These are phyloP conservation scores for Gonapodya sp. DNA, from an alignment of 192 early-diverging fungal species.

Conservation along the genomic window DNA sequence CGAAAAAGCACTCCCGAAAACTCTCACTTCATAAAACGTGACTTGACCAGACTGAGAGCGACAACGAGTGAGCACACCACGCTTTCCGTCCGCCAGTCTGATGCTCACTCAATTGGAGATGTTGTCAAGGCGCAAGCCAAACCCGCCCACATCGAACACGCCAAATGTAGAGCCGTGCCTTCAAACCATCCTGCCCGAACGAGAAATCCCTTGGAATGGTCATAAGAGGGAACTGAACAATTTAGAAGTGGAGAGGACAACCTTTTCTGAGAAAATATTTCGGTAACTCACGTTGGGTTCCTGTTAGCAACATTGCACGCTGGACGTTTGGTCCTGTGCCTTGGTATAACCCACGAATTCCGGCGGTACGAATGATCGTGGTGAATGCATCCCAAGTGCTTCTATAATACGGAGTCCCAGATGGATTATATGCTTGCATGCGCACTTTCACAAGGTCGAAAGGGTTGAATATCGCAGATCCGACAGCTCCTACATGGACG, in stretches of 20 bases:
- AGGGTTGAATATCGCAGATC: constrained; percentile 19
- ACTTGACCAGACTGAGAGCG: constrained; percentile 68
- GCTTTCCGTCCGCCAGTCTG: constrained; percentile 11
- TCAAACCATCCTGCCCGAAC: constrained; percentile 52
- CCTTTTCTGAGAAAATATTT: neutral
- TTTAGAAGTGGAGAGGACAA: neutral
- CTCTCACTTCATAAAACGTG: constrained; percentile 65
- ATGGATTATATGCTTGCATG: constrained; percentile 15
- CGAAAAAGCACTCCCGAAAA: neutral
- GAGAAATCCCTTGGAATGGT: constrained; percentile 64
- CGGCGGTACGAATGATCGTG: constrained; percentile 19
- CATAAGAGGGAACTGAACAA: constrained; percentile 42
- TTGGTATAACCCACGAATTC: constrained; percentile 21
- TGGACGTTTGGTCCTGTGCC: constrained; percentile 21
- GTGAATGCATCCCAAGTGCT: neutral
- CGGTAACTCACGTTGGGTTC: constrained; percentile 15
- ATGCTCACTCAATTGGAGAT: constrained; percentile 1
- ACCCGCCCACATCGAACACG: constrained; percentile 60
- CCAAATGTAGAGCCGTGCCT: constrained; percentile 55
- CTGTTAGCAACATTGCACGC: constrained; percentile 25
- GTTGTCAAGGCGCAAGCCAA: constrained; percentile 15
- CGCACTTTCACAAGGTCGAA: constrained; percentile 25
- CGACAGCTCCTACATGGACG: constrained; percentile 18
- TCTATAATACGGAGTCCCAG: neutral
- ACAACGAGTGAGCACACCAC: constrained; percentile 64